Base-by-base conservation (phyloP, 495 filamentous ascomycete genomes). In the Penicillium coffeae region DNA sequence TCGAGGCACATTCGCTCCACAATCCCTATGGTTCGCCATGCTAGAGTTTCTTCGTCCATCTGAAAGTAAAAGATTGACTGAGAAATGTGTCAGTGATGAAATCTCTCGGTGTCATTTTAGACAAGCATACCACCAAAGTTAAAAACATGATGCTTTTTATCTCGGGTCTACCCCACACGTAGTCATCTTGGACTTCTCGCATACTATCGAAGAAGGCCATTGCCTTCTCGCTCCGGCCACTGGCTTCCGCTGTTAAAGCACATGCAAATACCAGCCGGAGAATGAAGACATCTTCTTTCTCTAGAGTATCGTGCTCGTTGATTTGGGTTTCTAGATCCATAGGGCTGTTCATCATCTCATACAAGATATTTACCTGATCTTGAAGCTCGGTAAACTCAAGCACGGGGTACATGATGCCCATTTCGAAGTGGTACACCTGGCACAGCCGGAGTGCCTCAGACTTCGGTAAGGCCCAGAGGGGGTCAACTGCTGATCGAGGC, bases 401-500 rank as follows among this genome's bases (percentile, higher is more conserved):
- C 4, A 93, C 78, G 0, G 89, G 89, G 62, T 93, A 95, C 89
- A 93, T 93, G 42, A 88, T 75, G 2, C 87, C 87, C 65, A 93
- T 84, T 63, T 93, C 90, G 59, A 94, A 88, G 46, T 91, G 84
- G 54, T 89, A 89, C 2, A 91, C 75, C 2, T 74, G 64, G 54
- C 86, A 87, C 10, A 94, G 72, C 6, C 87, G 79, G n/a, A 87
- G 56, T 39, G 89, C 83, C 55, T 95, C 88, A 15, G 83, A 72
- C 56, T 84, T 86, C n/a, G 72, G 69, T 15, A 90, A 71, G n/a
- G 76, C 71, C 85, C 87, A 90, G 13, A 95, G 70, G 1, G 89
- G 87, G 68, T 94, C 88, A 42, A 68, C 76, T 27, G 53, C 58
- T 27, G 57, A 69, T 35, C 51, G 63, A 32, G 50, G 58, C 19